Conservation (phyloP, 2,329 filamentous ascomycete genomes). For the Fusarium coicis region DNA sequence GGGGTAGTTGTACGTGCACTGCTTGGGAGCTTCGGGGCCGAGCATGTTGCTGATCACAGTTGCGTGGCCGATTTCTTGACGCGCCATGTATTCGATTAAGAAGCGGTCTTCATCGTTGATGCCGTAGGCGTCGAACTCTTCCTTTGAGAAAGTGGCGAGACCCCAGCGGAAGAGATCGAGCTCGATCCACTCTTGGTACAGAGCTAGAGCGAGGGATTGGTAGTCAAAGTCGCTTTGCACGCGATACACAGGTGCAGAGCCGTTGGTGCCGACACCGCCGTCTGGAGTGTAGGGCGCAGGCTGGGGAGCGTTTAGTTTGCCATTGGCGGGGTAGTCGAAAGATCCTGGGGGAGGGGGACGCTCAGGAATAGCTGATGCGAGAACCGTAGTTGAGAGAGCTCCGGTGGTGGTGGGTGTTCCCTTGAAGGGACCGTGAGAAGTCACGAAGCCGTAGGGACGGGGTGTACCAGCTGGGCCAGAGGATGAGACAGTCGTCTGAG, state of each 20-base stretch:
- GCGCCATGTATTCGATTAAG: conserved; percentile 79
- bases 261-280: conserved; percentile 82
- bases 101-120: conserved; percentile 75
- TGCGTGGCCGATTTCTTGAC: conserved; percentile 82
- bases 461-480: conserved; percentile 41
- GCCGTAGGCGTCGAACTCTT: conserved; percentile 76
- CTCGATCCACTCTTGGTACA: conserved; percentile 89
- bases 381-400: conserved; percentile 68
- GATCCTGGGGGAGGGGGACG: conserved; percentile 69
- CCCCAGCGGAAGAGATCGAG: conserved; percentile 85
- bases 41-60: conserved; percentile 83
- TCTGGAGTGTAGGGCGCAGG: conserved; percentile 78
- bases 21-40: conserved; percentile 73
- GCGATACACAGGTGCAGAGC: conserved; percentile 79
- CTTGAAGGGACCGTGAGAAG: conserved; percentile 74
- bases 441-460: conserved; percentile 64
- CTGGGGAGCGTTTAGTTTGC: conserved; percentile 72
- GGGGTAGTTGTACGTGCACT: conserved; percentile 87
- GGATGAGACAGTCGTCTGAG: conserved; percentile 51
- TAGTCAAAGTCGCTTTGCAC: conserved; percentile 87
- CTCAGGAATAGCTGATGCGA: conserved; percentile 67
- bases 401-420: conserved; percentile 76
- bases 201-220: conserved; percentile 76
- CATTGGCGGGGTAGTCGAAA: conserved; percentile 77
- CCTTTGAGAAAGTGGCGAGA: conserved; percentile 72